phyloP scores from a whole-genome alignment of 306 rosid genomes.

The Trifolium subterraneum region DNA sequence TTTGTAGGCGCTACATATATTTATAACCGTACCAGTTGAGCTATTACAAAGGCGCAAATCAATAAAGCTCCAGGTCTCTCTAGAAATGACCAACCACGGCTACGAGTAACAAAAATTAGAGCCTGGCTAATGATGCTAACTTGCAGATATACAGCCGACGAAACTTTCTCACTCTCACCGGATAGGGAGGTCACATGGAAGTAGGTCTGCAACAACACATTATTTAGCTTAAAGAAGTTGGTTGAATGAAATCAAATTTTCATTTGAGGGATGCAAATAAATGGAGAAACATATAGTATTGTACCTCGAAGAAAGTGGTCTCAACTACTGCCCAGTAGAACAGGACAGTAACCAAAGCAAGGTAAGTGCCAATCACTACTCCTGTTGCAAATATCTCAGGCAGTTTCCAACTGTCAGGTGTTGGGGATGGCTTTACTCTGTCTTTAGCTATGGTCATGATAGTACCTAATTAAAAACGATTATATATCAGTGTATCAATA shows the following conservation, averaged over 20 bases:
- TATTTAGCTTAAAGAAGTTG: conserved; percentile 24
- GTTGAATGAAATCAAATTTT: conserved; percentile 30
- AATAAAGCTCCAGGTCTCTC: conserved; percentile 81
- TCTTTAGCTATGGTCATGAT: conserved; percentile 91
- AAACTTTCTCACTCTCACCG: conserved; percentile 60
- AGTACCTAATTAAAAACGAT: conserved; percentile 55
- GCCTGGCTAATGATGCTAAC: conserved; percentile 93
- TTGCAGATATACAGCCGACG: conserved; percentile 82
- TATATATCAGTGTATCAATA: background rate
- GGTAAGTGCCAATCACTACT: conserved; percentile 80
- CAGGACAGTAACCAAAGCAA: conserved; percentile 77
- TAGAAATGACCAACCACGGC: conserved; percentile 74
- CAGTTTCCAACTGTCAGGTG: conserved; percentile 91
- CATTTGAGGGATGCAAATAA: conserved; percentile 21
- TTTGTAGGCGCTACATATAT: conserved; percentile 20
- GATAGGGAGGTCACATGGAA: conserved; percentile 66
- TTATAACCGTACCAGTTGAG: conserved; percentile 66
- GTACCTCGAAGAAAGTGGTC: conserved; percentile 83
- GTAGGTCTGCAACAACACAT: conserved; percentile 57
- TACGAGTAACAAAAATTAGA: conserved; percentile 83
- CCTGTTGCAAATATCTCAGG: conserved; percentile 89
- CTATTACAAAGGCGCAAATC: conserved; percentile 81
- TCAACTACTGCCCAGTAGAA: conserved; percentile 68
- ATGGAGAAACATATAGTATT: conserved; percentile 14
- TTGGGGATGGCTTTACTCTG: conserved; percentile 84